phyloP scores from a whole-genome alignment of 2,329 filamentous ascomycete species.

The Verticillium tricorpus region DNA sequence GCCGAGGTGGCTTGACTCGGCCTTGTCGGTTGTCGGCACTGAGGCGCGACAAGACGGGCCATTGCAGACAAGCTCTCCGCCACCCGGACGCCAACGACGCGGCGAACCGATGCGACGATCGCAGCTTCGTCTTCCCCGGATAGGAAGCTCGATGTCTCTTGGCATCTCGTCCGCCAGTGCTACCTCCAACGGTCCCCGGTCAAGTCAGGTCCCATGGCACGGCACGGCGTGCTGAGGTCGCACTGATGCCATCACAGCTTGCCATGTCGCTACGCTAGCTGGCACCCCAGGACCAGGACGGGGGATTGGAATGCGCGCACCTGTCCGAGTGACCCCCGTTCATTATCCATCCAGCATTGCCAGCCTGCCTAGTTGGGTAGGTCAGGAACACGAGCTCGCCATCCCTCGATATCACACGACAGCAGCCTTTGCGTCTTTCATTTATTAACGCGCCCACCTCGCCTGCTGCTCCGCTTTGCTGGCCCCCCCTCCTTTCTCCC shows the following conservation, averaged over 20 bases:
- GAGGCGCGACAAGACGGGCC: background rate
- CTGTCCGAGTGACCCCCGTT: background rate
- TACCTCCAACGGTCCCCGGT: background rate
- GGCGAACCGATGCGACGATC: background rate
- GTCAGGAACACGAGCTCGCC: background rate
- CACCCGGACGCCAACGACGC: background rate
- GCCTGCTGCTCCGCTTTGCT: background rate
- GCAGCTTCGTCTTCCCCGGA: background rate
- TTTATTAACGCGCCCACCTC: background rate
- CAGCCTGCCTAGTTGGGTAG: slow-evolving; percentile 2
- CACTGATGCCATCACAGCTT: background rate
- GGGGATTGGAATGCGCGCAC: background rate
- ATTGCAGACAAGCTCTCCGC: background rate
- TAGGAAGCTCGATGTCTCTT: background rate
- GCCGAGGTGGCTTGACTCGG: background rate
- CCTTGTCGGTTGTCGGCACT: background rate
- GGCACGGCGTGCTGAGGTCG: background rate
- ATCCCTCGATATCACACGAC: background rate
- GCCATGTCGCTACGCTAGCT: background rate
- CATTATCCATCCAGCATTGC: background rate
- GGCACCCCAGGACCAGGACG: background rate
- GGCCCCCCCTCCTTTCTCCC: background rate
- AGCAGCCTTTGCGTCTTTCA: background rate
- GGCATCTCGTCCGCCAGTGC: background rate
- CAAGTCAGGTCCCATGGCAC: background rate